Evolutionary conservation across 2,329 filamentous ascomycete species (phyloP).

Genomic region (Xylaria sp.): DNA sequence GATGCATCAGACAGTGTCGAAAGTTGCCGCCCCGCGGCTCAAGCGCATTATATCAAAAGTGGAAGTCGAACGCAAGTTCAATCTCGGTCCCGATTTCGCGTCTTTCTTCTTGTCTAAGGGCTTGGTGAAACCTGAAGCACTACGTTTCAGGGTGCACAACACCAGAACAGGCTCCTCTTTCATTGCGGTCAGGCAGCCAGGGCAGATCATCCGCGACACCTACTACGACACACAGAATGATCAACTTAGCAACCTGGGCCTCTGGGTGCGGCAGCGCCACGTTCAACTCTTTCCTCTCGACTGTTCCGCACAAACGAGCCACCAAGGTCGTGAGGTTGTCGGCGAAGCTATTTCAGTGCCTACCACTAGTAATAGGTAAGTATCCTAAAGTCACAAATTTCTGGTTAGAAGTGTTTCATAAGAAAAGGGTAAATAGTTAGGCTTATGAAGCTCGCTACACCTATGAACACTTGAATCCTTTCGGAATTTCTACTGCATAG

Average conservation of each 20-base stretch:
- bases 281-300: background rate
- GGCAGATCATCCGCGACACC: slow-evolving; percentile 37
- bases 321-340: background rate
- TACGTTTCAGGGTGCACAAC: background rate
- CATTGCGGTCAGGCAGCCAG: slow-evolving; percentile 7
- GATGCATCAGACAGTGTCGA: slow-evolving; percentile 19
- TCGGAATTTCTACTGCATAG: no score
- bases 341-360: background rate
- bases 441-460: background rate
- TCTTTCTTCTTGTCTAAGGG: slow-evolving; percentile 20
- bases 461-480: background rate
- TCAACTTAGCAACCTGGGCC: slow-evolving; percentile 33
- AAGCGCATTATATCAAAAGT: slow-evolving; percentile 39
- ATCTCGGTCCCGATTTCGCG: slow-evolving; percentile 34
- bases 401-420: background rate
- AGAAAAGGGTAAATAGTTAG: background rate
- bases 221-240: slow-evolving; percentile 40
- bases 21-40: slow-evolving; percentile 16
- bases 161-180: slow-evolving; percentile 8
- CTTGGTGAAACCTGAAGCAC: background rate
- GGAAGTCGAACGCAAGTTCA: slow-evolving; percentile 42
- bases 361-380: slow-evolving; percentile 9
- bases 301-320: background rate
- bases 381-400: background rate
- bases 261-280: slow-evolving; percentile 39